Percentiles rank a stretch among this genome's conserved stretches.
Conservation (phyloP, 2,329 filamentous ascomycete species). For the Fusarium sambucinum region DNA sequence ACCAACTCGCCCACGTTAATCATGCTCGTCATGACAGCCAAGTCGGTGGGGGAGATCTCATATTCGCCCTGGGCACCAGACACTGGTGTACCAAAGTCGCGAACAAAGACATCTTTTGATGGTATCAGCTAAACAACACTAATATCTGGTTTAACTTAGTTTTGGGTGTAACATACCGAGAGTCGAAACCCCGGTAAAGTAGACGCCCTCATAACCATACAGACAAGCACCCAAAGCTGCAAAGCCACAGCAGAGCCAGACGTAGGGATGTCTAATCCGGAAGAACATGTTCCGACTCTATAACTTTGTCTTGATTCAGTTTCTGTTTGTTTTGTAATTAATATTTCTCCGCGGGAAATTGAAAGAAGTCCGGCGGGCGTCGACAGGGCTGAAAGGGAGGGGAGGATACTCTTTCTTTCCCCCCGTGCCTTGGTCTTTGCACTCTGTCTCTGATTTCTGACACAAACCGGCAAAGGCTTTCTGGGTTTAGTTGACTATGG, state of each 20-base stretch:
- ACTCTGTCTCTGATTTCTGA: background rate
- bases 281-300: background rate
- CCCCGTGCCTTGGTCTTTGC: background rate
- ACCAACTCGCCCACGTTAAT: conserved; percentile 56
- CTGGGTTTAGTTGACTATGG: background rate
- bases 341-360: background rate
- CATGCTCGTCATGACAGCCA: conserved; percentile 53
- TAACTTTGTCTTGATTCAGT: conserved; percentile 23
- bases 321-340: conserved; percentile 18
- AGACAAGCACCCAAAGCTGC: conserved; percentile 54
- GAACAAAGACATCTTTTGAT: conserved; percentile 50
- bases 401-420: background rate
- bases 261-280: conserved; percentile 46
- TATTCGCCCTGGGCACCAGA: conserved; percentile 46
- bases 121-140: background rate
- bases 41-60: conserved; percentile 42
- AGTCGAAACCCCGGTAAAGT: conserved; percentile 52
- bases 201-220: conserved; percentile 55
- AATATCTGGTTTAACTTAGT: background rate
- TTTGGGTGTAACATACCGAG: conserved; percentile 40
- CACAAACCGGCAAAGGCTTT: conserved; percentile 4
- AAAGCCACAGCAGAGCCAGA: conserved; percentile 52
- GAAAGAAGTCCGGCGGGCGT: conserved; percentile 9
- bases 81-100: conserved; percentile 49
- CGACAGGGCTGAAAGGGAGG: conserved; percentile 30